Evolutionary conservation across 2,329 filamentous ascomycete species (phyloP), one percentile per base, ranked within the genome.

Genomic region (Fusarium sp.): DNA sequence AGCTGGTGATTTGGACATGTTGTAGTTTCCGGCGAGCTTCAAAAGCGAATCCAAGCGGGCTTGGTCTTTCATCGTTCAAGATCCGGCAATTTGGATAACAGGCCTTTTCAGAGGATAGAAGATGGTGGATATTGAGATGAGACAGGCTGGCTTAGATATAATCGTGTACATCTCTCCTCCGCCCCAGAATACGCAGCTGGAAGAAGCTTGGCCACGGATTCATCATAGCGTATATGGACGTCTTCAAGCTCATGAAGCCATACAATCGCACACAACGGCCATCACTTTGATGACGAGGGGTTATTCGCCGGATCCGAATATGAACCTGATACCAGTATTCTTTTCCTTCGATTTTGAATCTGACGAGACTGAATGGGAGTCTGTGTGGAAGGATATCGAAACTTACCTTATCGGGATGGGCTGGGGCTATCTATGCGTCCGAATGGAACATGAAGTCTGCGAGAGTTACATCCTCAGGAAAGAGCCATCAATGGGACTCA

Each of bases 301-400:
- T 13, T 20, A 23, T 23, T 13, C 15, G 5, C 38, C 20, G 20
- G 6, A 41, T n/a, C 13, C 18, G 15, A 3, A 15, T 8, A 23
- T 13, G 38, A 41, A 41, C 18, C 44, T n/a, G 12, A 20, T 23
- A n/a, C 49, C 53, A 8, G 31, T 56, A 10, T 63, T 58, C 30
- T 42, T 62, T 7, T 41, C 53, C 3, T 18, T 52, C 7, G 44
- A 34, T 6, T 16, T 41, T 18, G 15, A 6, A 5, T 63, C 59
- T 7, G 31, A 60, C 26, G 49, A 62, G 13, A 47, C 36, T 2
- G 11, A 53, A 16, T 65, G 62, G 52, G 37, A 30, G n/a, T 12
- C 8, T 15, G 47, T 49, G 11, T 18, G 9, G 8, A 12, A 15
- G 13, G 45, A 46, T 16, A 45, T 41, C 6, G 18, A 37, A 4